phyloP scores from a whole-genome alignment of 148 eudicot genomes.

The Rhododendron williamsianum region DNA sequence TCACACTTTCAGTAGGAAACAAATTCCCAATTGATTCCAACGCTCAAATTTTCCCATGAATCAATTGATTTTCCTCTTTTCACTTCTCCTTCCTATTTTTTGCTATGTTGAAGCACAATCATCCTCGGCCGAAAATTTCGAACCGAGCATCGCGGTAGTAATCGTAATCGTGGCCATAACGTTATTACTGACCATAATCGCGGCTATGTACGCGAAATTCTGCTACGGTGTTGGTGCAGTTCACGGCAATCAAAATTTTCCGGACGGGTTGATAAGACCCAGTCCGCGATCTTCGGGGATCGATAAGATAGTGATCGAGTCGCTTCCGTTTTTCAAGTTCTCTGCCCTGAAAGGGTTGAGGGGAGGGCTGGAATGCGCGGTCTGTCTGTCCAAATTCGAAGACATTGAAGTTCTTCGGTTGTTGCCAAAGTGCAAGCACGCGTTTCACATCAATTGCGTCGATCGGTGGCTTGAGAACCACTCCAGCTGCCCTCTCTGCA shows the following conservation, averaged over 20 bases:
- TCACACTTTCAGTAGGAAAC: neutral
- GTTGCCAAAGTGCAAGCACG: conserved; percentile 76
- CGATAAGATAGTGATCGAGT: conserved; percentile 43
- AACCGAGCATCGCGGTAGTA: conserved; percentile 68
- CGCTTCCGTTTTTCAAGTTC: conserved; percentile 68
- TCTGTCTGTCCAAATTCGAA: conserved; percentile 64
- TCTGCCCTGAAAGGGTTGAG: conserved; percentile 55
- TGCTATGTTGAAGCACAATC: conserved; percentile 24
- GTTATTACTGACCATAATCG: conserved; percentile 44
- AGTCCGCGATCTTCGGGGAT: conserved; percentile 49
- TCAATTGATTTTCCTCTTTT: neutral
- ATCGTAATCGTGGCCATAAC: conserved; percentile 46
- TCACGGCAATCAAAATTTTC: conserved; percentile 2
- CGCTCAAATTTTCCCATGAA: conserved; percentile 2
- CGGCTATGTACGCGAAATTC: conserved; percentile 46
- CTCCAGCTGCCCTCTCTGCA: conserved; percentile 79
- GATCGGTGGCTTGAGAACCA: conserved; percentile 68
- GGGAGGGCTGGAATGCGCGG: conserved; percentile 68
- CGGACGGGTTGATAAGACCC: conserved; percentile 14
- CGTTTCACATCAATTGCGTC: conserved; percentile 66
- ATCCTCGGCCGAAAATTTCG: conserved; percentile 27
- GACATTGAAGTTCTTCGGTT: conserved; percentile 54
- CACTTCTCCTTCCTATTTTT: conserved; percentile 4
- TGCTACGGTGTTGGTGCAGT: conserved; percentile 19
- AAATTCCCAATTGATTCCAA: neutral